These are phyloP conservation scores for Amanita phalloides DNA, from an alignment of 768 basidiomycete species.

Conservation along the genomic window DNA sequence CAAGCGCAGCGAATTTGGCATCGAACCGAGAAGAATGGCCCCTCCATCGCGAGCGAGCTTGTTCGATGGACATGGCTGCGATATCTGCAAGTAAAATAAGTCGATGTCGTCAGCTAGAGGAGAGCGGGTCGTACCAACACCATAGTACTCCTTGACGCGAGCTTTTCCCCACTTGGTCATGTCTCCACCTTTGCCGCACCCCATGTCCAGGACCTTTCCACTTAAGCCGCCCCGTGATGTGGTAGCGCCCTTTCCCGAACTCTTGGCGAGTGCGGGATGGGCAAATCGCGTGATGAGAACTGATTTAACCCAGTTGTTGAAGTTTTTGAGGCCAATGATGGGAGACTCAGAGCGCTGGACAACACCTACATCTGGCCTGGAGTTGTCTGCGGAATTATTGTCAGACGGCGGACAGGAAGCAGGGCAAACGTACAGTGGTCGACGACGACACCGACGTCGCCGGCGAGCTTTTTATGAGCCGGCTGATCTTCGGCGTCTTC, in stretches of 20 bases:
- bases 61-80: conserved; percentile 78
- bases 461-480: conserved; percentile 40
- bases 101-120: neutral
- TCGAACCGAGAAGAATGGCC: conserved; percentile 47
- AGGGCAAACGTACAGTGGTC: conserved; percentile 56
- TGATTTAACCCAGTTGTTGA: conserved; percentile 99
- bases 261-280: conserved; percentile 49
- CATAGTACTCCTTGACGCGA: conserved; percentile 66
- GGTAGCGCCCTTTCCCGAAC: conserved; percentile 15
- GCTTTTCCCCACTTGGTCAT: conserved; percentile 93
- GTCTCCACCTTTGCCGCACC: conserved; percentile 99
- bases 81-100: conserved; percentile 49
- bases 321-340: conserved; percentile 93
- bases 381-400: conserved; percentile 56
- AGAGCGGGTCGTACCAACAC: conserved; percentile 47
- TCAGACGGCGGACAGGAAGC: conserved; percentile 1
- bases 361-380: conserved; percentile 84
- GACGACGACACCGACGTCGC: conserved; percentile 67
- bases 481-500: conserved; percentile 20
- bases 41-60: conserved; percentile 72
- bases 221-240: conserved; percentile 17
- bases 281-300: conserved; percentile 90
- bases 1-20: conserved; percentile 75
- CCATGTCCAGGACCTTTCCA: conserved; percentile 90
- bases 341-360: conserved; percentile 79